These are phyloP conservation scores for Sequoia sempervirens DNA, from an alignment of 75 land plant genomes.

Conservation along the genomic window DNA sequence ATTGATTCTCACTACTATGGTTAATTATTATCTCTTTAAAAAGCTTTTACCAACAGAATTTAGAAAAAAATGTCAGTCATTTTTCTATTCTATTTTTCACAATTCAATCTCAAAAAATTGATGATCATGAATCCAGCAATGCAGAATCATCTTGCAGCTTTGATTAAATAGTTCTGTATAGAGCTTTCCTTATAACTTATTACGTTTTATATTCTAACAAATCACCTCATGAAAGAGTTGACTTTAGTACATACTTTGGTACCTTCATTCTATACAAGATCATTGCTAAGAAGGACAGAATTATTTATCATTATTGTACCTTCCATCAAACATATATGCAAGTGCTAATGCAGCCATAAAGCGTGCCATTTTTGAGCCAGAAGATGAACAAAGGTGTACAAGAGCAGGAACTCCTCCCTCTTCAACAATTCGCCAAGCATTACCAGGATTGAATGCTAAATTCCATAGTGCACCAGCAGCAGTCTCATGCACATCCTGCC, in stretches of 20 bases:
- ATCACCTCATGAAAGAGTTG: background rate
- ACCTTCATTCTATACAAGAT: background rate
- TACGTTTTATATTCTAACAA: background rate
- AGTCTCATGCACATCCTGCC: conserved; percentile 97
- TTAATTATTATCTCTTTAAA: background rate
- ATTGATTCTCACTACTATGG: no score
- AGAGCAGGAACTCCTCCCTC: conserved; percentile 92
- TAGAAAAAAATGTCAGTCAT: no score
- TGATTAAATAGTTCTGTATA: background rate
- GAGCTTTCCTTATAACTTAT: background rate
- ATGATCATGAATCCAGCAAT: background rate
- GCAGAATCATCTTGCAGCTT: background rate
- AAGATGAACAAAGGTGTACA: conserved; percentile 85
- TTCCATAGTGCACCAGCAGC: conserved; percentile 99
- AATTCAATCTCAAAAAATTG: background rate
- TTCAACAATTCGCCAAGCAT: conserved; percentile 94
- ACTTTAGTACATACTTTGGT: background rate
- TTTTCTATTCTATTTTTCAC: background rate
- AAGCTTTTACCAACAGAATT: background rate
- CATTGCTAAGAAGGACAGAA: background rate
- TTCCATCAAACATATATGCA: conserved; percentile 99
- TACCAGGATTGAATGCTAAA: conserved; percentile 93
- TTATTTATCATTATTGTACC: conserved; percentile 32
- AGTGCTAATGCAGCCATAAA: conserved; percentile 98
- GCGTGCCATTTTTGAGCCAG: conserved; percentile 92